Percentiles rank a stretch among this genome's conserved stretches.
These are phyloP conservation scores for Phytopythium ostracodes DNA, from an alignment of 352 stramenopile species.

Conservation along the genomic window DNA sequence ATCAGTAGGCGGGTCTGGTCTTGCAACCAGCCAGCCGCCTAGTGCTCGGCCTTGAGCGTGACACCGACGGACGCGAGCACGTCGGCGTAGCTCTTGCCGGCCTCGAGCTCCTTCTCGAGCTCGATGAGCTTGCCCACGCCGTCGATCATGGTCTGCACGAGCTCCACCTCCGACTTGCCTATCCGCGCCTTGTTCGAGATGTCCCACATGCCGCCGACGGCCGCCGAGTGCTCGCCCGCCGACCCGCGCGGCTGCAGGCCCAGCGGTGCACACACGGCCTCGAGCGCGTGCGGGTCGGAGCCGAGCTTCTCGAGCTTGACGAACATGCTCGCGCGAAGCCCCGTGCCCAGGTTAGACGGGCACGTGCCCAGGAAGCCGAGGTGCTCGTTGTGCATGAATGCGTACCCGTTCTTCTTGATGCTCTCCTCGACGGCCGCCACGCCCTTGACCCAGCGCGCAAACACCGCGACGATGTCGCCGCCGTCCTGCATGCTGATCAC, in stretches of 20 bases:
- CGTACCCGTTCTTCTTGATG: constrained; percentile 77
- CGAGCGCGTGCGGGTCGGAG: constrained; percentile 62
- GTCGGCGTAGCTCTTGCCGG: constrained; percentile 55
- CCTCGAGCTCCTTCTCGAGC: constrained; percentile 87
- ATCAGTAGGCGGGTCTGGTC: too few species aligned
- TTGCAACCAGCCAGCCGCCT: background rate
- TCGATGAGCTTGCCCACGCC: constrained; percentile 90
- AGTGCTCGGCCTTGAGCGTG: constrained; percentile 19
- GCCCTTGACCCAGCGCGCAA: constrained; percentile 80
- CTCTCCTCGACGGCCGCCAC: constrained; percentile 73
- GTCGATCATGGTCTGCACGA: constrained; percentile 96
- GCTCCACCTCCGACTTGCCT: constrained; percentile 91
- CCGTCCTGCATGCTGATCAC: constrained; percentile 90
- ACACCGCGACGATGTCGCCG: constrained; percentile 89
- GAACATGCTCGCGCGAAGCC: constrained; percentile 80
- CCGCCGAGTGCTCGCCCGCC: constrained; percentile 78
- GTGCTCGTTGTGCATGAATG: constrained; percentile 89
- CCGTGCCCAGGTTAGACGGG: constrained; percentile 86
- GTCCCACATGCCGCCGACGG: constrained; percentile 87
- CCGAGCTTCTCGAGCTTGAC: constrained; percentile 81
- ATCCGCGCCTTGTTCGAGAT: constrained; percentile 94
- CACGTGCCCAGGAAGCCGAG: constrained; percentile 86
- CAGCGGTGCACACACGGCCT: constrained; percentile 70
- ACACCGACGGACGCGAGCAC: constrained; percentile 56
- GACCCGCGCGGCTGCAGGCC: constrained; percentile 79